Evolutionary conservation across 2,329 filamentous ascomycete species (phyloP).

Genomic region (Exophiala sp.): DNA sequence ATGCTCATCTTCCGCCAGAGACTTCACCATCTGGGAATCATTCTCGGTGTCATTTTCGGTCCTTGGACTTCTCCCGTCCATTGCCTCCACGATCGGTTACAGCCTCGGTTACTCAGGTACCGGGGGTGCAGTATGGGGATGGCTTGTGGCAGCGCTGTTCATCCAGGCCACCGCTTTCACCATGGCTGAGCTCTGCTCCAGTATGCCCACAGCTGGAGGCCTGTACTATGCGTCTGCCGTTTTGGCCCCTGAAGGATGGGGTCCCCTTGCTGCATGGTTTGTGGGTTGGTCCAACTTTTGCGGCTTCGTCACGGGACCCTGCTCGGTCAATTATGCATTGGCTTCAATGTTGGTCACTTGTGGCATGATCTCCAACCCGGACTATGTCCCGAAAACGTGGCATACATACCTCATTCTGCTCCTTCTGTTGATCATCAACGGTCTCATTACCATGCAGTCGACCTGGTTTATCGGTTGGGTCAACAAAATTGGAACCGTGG

Average conservation of each 20-base stretch:
- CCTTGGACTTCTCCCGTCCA: conserved; percentile 36
- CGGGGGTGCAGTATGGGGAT: conserved; percentile 33
- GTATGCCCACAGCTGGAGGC: conserved; percentile 34
- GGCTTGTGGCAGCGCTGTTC: conserved; percentile 32
- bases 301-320: conserved; percentile 32
- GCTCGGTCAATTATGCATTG: conserved; percentile 34
- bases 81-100: conserved; percentile 36
- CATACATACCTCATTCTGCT: conserved; percentile 35
- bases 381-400: conserved; percentile 33
- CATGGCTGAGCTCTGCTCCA: conserved; percentile 36
- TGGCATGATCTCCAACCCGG: conserved; percentile 33
- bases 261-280: conserved; percentile 27
- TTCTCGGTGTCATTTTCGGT: conserved; percentile 36
- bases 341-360: conserved; percentile 35
- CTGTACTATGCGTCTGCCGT: conserved; percentile 34
- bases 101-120: conserved; percentile 34
- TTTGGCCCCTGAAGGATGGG: conserved; percentile 33
- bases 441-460: conserved; percentile 34
- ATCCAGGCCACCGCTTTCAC: conserved; percentile 34
- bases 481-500: conserved; percentile 31
- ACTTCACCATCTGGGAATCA: conserved; percentile 33
- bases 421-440: conserved; percentile 32
- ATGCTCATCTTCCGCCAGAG: conserved; percentile 19
- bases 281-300: conserved; percentile 33
- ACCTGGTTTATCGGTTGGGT: conserved; percentile 36